These are phyloP conservation scores for Ophiocordyceps sinensis DNA, from an alignment of 2,329 filamentous ascomycete species.

Conservation along the genomic window DNA sequence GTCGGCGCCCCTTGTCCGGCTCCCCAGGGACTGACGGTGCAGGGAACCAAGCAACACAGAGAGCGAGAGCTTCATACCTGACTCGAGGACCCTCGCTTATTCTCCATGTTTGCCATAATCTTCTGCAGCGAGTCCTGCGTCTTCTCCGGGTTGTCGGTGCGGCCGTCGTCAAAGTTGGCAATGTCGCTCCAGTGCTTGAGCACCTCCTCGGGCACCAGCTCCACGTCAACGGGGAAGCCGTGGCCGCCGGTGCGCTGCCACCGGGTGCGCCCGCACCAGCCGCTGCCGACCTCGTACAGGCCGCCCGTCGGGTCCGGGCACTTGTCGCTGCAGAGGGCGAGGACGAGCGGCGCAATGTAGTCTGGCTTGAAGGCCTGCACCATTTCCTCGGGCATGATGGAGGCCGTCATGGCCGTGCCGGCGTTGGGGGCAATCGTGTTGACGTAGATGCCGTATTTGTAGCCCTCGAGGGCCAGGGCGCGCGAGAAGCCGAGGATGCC, in stretches of 20 bases:
- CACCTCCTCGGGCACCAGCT: conserved; percentile 74
- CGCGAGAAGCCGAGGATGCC: conserved; percentile 94
- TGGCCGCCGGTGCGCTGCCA: conserved; percentile 89
- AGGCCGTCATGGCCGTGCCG: conserved; percentile 86
- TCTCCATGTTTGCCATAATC: conserved; percentile 68
- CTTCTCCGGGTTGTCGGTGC: conserved; percentile 75
- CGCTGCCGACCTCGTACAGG: conserved; percentile 88
- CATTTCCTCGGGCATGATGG: conserved; percentile 90
- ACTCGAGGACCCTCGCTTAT: conserved; percentile 42
- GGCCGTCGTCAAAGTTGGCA: conserved; percentile 72
- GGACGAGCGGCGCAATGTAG: conserved; percentile 87
- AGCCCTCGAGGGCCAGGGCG: conserved; percentile 80
- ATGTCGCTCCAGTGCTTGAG: conserved; percentile 63
- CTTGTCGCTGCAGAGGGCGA: conserved; percentile 73
- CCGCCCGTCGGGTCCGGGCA: conserved; percentile 73
- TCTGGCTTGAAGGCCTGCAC: conserved; percentile 99
- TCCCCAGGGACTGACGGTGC: no score
- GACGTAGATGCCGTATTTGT: conserved; percentile 95
- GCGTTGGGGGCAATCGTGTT: conserved; percentile 98
- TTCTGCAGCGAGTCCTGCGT: conserved; percentile 64
- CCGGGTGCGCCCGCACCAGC: conserved; percentile 81
- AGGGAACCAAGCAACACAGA: conserved; percentile 3
- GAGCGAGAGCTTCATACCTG: conserved; percentile 37
- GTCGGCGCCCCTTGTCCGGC: no score
- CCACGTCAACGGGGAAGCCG: conserved; percentile 77